Evolutionary conservation across 148 eudicot species (phyloP).

Genomic region (Arbutus unedo): DNA sequence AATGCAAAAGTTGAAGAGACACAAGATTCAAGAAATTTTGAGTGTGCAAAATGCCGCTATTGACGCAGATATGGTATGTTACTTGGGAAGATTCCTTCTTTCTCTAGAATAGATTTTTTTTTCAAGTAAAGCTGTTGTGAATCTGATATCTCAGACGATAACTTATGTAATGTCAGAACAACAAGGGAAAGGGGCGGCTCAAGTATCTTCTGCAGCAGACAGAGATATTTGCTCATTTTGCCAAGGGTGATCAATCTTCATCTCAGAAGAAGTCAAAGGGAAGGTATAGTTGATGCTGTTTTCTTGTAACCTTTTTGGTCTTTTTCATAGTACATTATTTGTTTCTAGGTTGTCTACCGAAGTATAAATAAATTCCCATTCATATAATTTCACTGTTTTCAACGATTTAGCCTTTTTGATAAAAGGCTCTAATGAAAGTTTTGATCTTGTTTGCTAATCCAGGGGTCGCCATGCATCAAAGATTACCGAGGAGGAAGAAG

Average conservation of each 20-base stretch:
- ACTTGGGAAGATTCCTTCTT: background rate
- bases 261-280: conserved; percentile 66
- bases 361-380: background rate
- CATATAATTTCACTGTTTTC: background rate
- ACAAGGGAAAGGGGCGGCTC: conserved; percentile 89
- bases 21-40: conserved; percentile 82
- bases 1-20: conserved; percentile 83
- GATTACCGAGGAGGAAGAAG: conserved; percentile 95
- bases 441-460: conserved; percentile 2
- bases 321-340: background rate
- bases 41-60: conserved; percentile 81
- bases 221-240: conserved; percentile 96
- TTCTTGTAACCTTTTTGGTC: background rate
- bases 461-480: conserved; percentile 99
- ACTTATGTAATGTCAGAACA: conserved; percentile 50
- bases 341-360: background rate
- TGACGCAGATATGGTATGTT: conserved; percentile 88
- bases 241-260: conserved; percentile 74
- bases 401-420: background rate
- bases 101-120: background rate
- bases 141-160: background rate
- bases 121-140: background rate
- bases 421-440: background rate
- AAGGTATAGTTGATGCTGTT: conserved; percentile 38
- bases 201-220: conserved; percentile 94